Evolutionary conservation across 371 early-diverging fungal genomes (phyloP), one percentile per base, ranked within the genome.

Genomic region (Syncephalastrum contaminatum): DNA sequence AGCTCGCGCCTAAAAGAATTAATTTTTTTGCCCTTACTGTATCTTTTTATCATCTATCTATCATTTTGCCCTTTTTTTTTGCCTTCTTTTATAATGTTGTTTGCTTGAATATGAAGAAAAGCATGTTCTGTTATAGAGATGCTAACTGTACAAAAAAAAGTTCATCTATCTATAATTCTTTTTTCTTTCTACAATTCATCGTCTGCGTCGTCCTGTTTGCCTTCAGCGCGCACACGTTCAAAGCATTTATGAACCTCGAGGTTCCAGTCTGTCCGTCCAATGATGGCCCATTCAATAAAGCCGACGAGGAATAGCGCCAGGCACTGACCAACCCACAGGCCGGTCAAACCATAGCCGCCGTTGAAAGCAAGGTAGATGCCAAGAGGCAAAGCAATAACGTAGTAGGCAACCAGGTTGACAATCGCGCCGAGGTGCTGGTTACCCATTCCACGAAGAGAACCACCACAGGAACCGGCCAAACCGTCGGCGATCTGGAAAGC

Each of bases 401-500:
- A 67, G 57, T 80, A 83, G 4, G 79, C 76, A 3, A 82, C 53
- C 41, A 87, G 45, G 62, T 82, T 83, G 59, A 86, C 60, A 25
- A 67, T 60, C 5, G 87, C 86, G 3, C 85, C 86, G n/a, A 80
- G 21, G n/a, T 82, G 73, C 54, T 87, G 87, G 24, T 77, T 62
- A 22, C 85, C 86, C 15, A 80, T 66, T 25, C 85, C 85, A 43
- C 88, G 80, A 6, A 88, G 62, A 4, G 85, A 73, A 24, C 88
- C 87, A 8, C 83, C 83, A 18, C 80, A 72, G 12, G 84, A 77
- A 39, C 77, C 75, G 24, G 80, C 81, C 2, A 83, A 48, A 4
- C 82, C 80, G 57, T 88, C 88, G 21, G 66, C 64, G 4, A 91
- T 66, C 63, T 94, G 93, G 73, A 86, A 91, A 21, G 84, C 46